These are phyloP conservation scores for Piromyces sp. DNA, from an alignment of 192 early-diverging fungal species.

Conservation along the genomic window DNA sequence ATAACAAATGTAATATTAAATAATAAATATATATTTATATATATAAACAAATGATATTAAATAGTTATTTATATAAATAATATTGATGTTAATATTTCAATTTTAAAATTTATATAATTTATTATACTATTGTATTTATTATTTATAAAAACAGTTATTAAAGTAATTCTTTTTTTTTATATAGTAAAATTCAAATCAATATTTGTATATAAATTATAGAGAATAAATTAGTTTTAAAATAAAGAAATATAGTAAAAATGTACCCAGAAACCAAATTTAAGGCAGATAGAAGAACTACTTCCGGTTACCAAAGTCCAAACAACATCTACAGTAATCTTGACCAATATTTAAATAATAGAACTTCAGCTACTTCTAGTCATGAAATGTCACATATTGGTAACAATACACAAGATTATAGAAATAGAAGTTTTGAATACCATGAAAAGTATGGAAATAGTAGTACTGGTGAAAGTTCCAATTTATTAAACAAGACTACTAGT, in stretches of 20 bases:
- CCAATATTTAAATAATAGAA: neutral
- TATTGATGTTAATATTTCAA: too few relatives aligned
- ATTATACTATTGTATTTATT: too few relatives aligned
- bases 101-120: too few relatives aligned
- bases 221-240: too few relatives aligned
- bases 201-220: too few relatives aligned
- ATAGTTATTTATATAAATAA: too few relatives aligned
- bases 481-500: neutral
- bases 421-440: neutral
- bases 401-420: neutral
- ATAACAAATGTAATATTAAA: too few relatives aligned
- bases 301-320: neutral
- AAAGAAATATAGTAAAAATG: neutral
- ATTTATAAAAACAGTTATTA: too few relatives aligned
- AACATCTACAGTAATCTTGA: neutral
- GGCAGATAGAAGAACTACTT: neutral
- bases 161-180: too few relatives aligned
- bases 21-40: too few relatives aligned
- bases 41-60: too few relatives aligned
- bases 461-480: neutral
- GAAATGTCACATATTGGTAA: neutral
- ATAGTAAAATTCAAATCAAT: too few relatives aligned
- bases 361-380: neutral
- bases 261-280: neutral
- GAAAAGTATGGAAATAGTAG: neutral